Percentiles rank a stretch among this genome's conserved stretches.
phyloP scores from a whole-genome alignment of 176 grass and related monocot genomes.

The Hsuehochloa calcarea region DNA sequence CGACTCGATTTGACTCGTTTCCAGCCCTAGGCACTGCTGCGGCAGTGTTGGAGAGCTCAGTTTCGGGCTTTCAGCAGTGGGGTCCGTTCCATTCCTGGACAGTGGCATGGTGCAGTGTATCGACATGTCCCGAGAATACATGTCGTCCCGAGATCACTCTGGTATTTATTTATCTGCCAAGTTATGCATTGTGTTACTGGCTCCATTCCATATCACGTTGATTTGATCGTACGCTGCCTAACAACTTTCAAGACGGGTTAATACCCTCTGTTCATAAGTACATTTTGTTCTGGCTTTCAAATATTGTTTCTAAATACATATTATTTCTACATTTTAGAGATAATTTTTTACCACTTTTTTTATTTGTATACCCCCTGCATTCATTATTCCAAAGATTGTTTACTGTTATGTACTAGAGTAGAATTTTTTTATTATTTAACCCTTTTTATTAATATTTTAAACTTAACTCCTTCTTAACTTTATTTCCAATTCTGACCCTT shows the following conservation, averaged over 20 bases:
- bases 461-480: too few species aligned
- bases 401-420: too few species aligned
- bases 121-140: conserved; percentile 7
- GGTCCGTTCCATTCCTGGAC: neutral
- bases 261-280: neutral
- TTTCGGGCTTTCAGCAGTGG: neutral
- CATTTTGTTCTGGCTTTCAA: too few species aligned
- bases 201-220: neutral
- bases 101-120: neutral
- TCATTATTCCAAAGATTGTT: too few species aligned
- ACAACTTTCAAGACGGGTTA: neutral
- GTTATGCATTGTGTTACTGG: neutral
- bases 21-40: neutral
- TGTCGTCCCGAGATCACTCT: neutral
- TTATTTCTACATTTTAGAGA: too few species aligned
- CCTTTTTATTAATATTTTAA: too few species aligned
- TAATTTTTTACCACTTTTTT: too few species aligned
- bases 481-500: too few species aligned
- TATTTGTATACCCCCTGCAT: too few species aligned
- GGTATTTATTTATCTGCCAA: neutral
- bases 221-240: neutral
- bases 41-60: conserved; percentile 13
- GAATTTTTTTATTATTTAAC: too few species aligned
- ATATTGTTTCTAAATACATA: too few species aligned
- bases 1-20: too few species aligned